Conservation (phyloP, 2,329 filamentous ascomycete genomes). For the Cercospora sesami region DNA sequence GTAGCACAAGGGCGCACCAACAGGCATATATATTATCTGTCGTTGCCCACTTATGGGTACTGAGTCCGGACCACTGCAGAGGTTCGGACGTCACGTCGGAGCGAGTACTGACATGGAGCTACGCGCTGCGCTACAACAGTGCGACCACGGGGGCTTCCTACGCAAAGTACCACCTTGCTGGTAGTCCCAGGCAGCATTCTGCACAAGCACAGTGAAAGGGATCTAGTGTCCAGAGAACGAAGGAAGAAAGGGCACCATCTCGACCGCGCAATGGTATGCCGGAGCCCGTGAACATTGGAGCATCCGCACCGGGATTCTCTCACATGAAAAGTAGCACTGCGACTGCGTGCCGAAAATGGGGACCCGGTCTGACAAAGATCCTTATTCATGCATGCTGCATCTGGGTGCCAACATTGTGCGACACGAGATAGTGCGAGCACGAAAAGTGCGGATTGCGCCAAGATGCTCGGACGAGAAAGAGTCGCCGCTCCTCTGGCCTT, state of each 20-base stretch:
- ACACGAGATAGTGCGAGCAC: slow-evolving; percentile 5
- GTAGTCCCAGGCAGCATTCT: not conserved
- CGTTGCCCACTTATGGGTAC: not conserved
- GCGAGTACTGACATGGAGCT: not conserved
- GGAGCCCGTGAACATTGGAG: not conserved
- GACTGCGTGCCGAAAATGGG: slow-evolving; percentile 7
- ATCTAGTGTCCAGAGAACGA: not conserved
- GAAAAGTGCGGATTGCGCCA: not conserved
- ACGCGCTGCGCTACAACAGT: not conserved
- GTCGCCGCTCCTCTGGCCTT: not conserved
- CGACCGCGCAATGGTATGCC: not conserved
- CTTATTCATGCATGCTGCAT: not conserved
- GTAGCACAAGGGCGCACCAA: not conserved
- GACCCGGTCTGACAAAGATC: slow-evolving; percentile 6
- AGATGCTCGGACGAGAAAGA: not conserved
- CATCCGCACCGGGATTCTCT: not conserved
- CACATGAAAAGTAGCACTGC: not conserved
- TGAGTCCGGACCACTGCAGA: not conserved
- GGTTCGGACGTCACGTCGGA: not conserved
- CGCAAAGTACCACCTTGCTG: not conserved
- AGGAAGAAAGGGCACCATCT: too few species aligned
- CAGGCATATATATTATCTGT: not conserved
- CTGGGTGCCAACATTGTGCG: not conserved
- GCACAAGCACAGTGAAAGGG: not conserved
- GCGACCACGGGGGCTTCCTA: not conserved